These are phyloP conservation scores for Yarrowia divulgata DNA, from an alignment of 805 yeast genomes.

Conservation along the genomic window DNA sequence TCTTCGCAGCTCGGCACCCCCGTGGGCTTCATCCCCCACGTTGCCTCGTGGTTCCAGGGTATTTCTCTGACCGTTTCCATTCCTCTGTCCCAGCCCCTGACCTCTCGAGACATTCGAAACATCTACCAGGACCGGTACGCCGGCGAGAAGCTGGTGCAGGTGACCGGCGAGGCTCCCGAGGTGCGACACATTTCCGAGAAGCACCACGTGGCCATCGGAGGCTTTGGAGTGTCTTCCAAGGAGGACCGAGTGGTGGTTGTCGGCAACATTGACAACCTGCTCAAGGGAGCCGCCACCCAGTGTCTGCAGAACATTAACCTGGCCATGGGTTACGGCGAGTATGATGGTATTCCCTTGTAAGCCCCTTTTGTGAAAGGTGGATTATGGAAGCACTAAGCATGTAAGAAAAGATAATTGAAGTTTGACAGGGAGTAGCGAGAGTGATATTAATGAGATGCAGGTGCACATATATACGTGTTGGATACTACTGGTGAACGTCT, in stretches of 20 bases:
- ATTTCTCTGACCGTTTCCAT: conserved; percentile 90
- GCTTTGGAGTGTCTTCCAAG: conserved; percentile 88
- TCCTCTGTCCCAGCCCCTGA: conserved; percentile 70
- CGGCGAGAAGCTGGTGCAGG: conserved; percentile 82
- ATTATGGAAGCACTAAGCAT: neutral
- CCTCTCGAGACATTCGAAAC: conserved; percentile 82
- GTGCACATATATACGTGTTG: too few species aligned
- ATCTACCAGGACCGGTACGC: conserved; percentile 87
- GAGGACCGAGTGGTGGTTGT: conserved; percentile 92
- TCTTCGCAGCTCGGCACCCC: conserved; percentile 76
- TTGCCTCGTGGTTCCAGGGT: conserved; percentile 99
- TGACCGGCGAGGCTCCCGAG: conserved; percentile 90
- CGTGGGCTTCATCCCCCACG: conserved; percentile 95
- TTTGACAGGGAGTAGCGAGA: too few species aligned
- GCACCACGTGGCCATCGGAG: conserved; percentile 95
- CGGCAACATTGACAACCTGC: conserved; percentile 92
- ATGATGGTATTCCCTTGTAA: conserved; percentile 84
- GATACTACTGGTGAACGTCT: too few species aligned
- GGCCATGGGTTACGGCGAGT: conserved; percentile 88
- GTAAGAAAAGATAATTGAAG: conserved; percentile 7
- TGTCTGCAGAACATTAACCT: conserved; percentile 95
- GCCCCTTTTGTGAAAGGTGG: too few species aligned
- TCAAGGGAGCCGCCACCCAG: conserved; percentile 99
- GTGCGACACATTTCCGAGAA: conserved; percentile 91
- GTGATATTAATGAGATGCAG: too few species aligned